Conservation (phyloP, 2,329 filamentous ascomycete genomes). For the Eurotiales sp. region DNA sequence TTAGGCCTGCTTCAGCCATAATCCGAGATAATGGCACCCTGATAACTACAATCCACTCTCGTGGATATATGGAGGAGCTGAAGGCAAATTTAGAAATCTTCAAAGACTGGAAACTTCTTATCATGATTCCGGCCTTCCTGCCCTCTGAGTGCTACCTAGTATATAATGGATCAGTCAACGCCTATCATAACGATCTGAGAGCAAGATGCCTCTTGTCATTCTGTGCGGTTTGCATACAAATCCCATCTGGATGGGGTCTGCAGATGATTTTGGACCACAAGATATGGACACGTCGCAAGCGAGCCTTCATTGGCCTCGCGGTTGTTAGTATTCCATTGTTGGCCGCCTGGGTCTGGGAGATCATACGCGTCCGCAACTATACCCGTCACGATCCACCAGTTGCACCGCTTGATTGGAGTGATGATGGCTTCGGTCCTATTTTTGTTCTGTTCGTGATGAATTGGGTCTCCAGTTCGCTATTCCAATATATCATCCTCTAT, state of each 20-base stretch:
- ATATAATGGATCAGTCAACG: constrained; percentile 33
- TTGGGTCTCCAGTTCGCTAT: neutral
- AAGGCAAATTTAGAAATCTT: constrained; percentile 26
- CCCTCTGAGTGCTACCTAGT: constrained; percentile 30
- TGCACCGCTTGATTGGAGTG: neutral
- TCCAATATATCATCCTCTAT: neutral
- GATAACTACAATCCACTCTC: constrained; percentile 24
- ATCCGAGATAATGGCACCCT: constrained; percentile 16
- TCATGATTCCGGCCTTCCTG: constrained; percentile 26
- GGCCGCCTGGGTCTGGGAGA: neutral
- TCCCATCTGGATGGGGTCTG: constrained; percentile 23
- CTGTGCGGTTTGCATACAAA: constrained; percentile 29
- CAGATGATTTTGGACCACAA: neutral
- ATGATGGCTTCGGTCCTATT: neutral
- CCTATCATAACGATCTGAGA: constrained; percentile 26
- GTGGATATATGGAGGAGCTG: constrained; percentile 24
- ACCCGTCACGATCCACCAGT: neutral
- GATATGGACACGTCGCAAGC: neutral
- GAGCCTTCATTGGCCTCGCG: constrained; percentile 10
- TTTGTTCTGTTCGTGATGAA: neutral
- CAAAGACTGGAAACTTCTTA: constrained; percentile 23
- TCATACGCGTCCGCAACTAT: neutral
- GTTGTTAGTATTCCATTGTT: neutral
- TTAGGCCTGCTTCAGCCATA: neutral
- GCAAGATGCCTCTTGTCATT: constrained; percentile 28